Evolutionary conservation across 768 basidiomycete genomes (phyloP).

Genomic region (Harrya chromipes): DNA sequence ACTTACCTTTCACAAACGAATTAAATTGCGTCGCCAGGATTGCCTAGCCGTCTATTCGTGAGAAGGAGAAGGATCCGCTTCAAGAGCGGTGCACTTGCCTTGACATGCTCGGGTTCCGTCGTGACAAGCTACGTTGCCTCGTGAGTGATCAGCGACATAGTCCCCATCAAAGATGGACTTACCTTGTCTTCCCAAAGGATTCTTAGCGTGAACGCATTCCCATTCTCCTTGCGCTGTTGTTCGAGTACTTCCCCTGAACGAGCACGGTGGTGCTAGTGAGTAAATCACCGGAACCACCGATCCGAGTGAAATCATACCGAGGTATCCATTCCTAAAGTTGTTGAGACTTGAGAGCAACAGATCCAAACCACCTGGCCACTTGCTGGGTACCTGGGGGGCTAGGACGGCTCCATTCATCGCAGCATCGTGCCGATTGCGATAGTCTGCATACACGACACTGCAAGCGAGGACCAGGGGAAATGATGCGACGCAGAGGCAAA

Average conservation of each 20-base stretch:
- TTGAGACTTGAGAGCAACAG: constrained; percentile 23
- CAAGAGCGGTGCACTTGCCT: constrained; percentile 17
- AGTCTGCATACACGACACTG: constrained; percentile 12
- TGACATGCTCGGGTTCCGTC: constrained; percentile 47
- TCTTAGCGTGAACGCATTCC: constrained; percentile 32
- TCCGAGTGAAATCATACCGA: constrained; percentile 21
- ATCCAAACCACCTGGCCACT: constrained; percentile 38
- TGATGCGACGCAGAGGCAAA: constrained; percentile 18
- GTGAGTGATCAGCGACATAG: neutral
- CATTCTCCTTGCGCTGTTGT: constrained; percentile 24
- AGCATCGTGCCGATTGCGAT: constrained; percentile 13
- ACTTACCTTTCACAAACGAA: constrained; percentile 40
- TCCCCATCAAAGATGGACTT: constrained; percentile 10
- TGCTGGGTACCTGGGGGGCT: constrained; percentile 33
- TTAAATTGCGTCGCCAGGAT: constrained; percentile 46
- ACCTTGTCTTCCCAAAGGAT: constrained; percentile 40
- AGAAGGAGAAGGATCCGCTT: neutral
- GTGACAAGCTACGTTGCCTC: constrained; percentile 38
- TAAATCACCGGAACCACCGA: neutral
- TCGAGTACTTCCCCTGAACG: constrained; percentile 29
- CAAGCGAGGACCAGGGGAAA: constrained; percentile 22
- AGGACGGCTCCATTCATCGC: constrained; percentile 27
- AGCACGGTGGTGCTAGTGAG: neutral
- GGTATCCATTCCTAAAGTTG: constrained; percentile 26
- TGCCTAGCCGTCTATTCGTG: constrained; percentile 24